These are phyloP conservation scores for Colletotrichum navitas DNA, from an alignment of 2,329 filamentous ascomycete genomes.

Conservation along the genomic window DNA sequence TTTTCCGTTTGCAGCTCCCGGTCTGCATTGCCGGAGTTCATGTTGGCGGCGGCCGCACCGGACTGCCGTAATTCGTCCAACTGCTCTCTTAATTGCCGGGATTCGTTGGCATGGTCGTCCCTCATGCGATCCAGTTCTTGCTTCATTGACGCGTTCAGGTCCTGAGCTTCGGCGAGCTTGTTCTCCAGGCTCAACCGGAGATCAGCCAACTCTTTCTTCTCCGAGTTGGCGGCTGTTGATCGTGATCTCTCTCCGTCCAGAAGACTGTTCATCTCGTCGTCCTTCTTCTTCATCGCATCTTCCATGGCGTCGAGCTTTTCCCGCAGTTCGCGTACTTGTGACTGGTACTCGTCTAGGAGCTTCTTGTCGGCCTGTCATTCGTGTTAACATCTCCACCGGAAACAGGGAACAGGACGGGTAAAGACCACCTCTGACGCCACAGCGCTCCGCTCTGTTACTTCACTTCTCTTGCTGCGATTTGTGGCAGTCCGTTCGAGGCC, in stretches of 20 bases:
- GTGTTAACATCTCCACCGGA: slow-evolving; percentile 38
- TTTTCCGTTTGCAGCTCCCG: slow-evolving; percentile 76
- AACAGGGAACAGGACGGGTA: slow-evolving; percentile 32
- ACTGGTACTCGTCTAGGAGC: slow-evolving; percentile 82
- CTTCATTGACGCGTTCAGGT: slow-evolving; percentile 82
- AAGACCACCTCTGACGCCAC: slow-evolving; percentile 55
- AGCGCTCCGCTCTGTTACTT: slow-evolving; percentile 50
- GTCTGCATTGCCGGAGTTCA: slow-evolving; percentile 54
- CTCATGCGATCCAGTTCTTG: slow-evolving; percentile 82
- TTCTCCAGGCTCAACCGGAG: slow-evolving; percentile 76
- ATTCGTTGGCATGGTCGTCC: slow-evolving; percentile 74
- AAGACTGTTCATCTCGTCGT: slow-evolving; percentile 74
- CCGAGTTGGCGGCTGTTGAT: slow-evolving; percentile 64
- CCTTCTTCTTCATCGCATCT: slow-evolving; percentile 75
- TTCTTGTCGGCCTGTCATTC: slow-evolving; percentile 72
- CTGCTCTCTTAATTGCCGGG: slow-evolving; percentile 73
- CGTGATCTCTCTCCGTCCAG: slow-evolving; percentile 70
- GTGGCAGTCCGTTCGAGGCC: slow-evolving; percentile 61
- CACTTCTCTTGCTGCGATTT: slow-evolving; percentile 46
- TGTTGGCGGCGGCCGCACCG: slow-evolving; percentile 38
- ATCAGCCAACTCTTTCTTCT: slow-evolving; percentile 79
- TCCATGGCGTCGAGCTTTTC: slow-evolving; percentile 81
- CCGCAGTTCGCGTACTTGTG: slow-evolving; percentile 80
- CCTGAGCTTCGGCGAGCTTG: slow-evolving; percentile 80
- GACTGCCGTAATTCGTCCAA: slow-evolving; percentile 66